Conservation (phyloP, 306 rosid species). For the Prosopis cineraria region DNA sequence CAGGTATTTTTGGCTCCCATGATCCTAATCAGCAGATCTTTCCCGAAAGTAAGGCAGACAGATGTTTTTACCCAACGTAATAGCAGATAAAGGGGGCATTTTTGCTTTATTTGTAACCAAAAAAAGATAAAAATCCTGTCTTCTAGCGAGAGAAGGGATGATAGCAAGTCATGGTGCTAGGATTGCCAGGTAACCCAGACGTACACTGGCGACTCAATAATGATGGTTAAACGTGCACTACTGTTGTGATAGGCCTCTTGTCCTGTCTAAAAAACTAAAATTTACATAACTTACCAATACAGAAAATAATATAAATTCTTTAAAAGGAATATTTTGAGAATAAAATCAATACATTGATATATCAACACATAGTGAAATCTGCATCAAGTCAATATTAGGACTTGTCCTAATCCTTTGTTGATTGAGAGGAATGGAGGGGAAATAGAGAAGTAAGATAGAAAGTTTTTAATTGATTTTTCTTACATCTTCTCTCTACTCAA, state of each 20-base stretch:
- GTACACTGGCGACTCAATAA: constrained; percentile 59
- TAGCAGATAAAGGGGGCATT: background rate
- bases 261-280: constrained; percentile 33
- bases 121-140: constrained; percentile 39
- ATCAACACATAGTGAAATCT: background rate
- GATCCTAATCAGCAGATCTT: background rate
- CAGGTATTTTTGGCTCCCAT: background rate
- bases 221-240: constrained; percentile 47
- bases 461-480: no score
- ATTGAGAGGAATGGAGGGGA: no score
- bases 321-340: background rate
- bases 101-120: constrained; percentile 9
- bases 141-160: constrained; percentile 36
- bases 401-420: background rate
- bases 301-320: background rate
- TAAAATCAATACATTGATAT: background rate
- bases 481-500: no score
- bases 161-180: constrained; percentile 43
- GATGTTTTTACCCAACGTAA: background rate
- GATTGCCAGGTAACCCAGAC: constrained; percentile 54
- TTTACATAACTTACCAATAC: background rate
- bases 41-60: background rate
- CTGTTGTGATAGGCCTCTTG: constrained; percentile 56
- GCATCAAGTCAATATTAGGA: background rate
- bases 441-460: no score